These are phyloP conservation scores for Irpex lacteus DNA, from an alignment of 1,284 basidiomycete species.

Conservation along the genomic window DNA sequence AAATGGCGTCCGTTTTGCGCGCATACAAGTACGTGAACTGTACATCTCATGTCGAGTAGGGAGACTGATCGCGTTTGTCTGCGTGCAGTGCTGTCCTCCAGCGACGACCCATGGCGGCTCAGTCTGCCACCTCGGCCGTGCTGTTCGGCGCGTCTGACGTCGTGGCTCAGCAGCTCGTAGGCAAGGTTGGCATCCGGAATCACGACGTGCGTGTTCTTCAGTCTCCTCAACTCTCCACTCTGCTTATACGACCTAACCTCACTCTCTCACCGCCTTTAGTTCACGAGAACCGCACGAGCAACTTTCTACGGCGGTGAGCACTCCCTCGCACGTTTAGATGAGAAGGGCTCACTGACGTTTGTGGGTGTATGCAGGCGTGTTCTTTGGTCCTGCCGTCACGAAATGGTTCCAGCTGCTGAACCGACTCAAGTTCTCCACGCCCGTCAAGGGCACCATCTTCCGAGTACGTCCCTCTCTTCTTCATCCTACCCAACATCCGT, in stretches of 20 bases:
- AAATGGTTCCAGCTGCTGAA: slow-evolving; percentile 71
- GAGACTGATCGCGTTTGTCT: background rate
- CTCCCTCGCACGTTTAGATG: background rate
- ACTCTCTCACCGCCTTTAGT: slow-evolving; percentile 37
- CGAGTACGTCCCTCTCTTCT: slow-evolving; percentile 39
- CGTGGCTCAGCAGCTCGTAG: slow-evolving; percentile 80
- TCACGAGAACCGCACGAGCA: slow-evolving; percentile 66
- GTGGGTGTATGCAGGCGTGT: slow-evolving; percentile 39
- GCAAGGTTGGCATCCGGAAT: slow-evolving; percentile 51
- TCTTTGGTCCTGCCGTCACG: slow-evolving; percentile 73
- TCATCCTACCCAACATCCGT: background rate
- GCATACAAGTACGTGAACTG: slow-evolving; percentile 50
- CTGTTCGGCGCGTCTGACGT: slow-evolving; percentile 80
- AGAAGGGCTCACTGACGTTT: background rate
- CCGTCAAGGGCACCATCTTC: slow-evolving; percentile 54
- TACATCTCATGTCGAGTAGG: background rate
- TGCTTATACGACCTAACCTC: background rate
- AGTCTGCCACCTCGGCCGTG: slow-evolving; percentile 63
- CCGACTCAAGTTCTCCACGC: slow-evolving; percentile 57
- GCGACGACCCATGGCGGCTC: slow-evolving; percentile 61
- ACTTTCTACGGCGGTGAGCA: slow-evolving; percentile 69
- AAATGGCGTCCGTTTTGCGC: slow-evolving; percentile 45
- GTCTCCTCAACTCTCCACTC: background rate
- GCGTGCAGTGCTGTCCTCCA: slow-evolving; percentile 52
- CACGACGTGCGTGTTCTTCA: slow-evolving; percentile 63